These are phyloP conservation scores for Fusarium albosuccineum DNA, from an alignment of 2,329 filamentous ascomycete genomes.

Conservation along the genomic window DNA sequence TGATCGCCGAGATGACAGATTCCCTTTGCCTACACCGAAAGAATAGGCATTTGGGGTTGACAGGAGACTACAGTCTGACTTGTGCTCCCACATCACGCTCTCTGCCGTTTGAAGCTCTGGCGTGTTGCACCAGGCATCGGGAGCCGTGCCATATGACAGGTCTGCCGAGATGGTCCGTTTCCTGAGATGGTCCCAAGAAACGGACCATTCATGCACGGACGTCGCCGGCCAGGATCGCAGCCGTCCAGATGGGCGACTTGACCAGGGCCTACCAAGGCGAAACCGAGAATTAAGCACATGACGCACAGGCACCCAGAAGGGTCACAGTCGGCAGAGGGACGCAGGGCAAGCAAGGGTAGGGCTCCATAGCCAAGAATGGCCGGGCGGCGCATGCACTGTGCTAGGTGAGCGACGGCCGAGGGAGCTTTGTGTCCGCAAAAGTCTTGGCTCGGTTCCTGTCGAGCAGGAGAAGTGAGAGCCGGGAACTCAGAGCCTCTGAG, in stretches of 20 bases:
- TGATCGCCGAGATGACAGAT: constrained; percentile 5
- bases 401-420: constrained; percentile 4
- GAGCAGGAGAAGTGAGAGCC: constrained; percentile 24
- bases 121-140: constrained; percentile 10
- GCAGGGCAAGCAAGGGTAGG: constrained; percentile 26
- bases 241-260: constrained; percentile 19
- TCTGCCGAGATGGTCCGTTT: constrained; percentile 37
- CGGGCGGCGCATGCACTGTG: constrained; percentile 24
- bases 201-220: constrained; percentile 44
- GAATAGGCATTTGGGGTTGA: constrained; percentile 1
- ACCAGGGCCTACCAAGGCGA: constrained; percentile 18
- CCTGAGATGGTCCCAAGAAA: constrained; percentile 32
- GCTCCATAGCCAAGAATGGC: constrained; percentile 1
- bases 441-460: constrained; percentile 19
- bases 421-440: constrained; percentile 15
- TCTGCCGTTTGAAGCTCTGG: constrained; percentile 21
- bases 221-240: constrained; percentile 39
- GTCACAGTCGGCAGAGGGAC: constrained; percentile 35
- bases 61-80: constrained; percentile 12
- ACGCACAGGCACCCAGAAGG: constrained; percentile 36
- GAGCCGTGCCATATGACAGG: constrained; percentile 38
- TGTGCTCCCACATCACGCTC: constrained; percentile 31
- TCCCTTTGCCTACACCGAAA: constrained; percentile 10
- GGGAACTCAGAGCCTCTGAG: not conserved
- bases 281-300: constrained; percentile 35